Evolutionary conservation across 139 green algal genomes (phyloP), one percentile per base, ranked within the genome.

Genomic region (Diplosphaera chodatii): DNA sequence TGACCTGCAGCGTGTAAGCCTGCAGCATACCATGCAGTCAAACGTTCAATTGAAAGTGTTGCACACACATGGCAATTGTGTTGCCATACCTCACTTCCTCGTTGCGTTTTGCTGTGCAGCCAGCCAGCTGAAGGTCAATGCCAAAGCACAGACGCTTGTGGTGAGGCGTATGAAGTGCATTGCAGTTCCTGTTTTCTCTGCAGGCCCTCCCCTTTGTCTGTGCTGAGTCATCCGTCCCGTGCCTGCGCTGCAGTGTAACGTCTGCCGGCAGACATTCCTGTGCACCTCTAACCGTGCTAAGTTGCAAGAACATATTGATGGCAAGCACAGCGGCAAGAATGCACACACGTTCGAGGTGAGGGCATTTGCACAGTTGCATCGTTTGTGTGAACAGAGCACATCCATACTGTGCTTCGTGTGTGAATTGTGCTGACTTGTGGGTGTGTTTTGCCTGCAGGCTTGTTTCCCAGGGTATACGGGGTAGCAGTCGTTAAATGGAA

Each of bases 191-290:
- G n/a, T n/a, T n/a, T n/a, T n/a, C n/a, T n/a, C n/a, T n/a, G n/a
- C n/a, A n/a, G n/a, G n/a, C n/a, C n/a, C n/a, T n/a, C n/a, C n/a
- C n/a, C n/a, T n/a, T n/a, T n/a, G n/a, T n/a, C n/a, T n/a, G n/a
- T n/a, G n/a, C n/a, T n/a, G n/a, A n/a, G n/a, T n/a, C n/a, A n/a
- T n/a, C n/a, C n/a, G n/a, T n/a, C n/a, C n/a, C n/a, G n/a, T n/a
- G n/a, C n/a, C n/a, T n/a, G n/a, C 37, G 10, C 6, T 48, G 71
- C 80, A 86, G 77, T 87, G 82, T 64, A 37, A 78, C 16, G 70
- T 89, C 18, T 91, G 85, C 78, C 80, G 85, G 28, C 63, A 67
- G 25, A 71, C 73, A 15, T 90, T 90, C 41, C 73, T 90, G 25
- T 86, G 77, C 76, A 90, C 82, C 64, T 71, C 74, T 3, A 80